Conservation (phyloP, 169 alveolate species). For the Eimeria falciformis region DNA sequence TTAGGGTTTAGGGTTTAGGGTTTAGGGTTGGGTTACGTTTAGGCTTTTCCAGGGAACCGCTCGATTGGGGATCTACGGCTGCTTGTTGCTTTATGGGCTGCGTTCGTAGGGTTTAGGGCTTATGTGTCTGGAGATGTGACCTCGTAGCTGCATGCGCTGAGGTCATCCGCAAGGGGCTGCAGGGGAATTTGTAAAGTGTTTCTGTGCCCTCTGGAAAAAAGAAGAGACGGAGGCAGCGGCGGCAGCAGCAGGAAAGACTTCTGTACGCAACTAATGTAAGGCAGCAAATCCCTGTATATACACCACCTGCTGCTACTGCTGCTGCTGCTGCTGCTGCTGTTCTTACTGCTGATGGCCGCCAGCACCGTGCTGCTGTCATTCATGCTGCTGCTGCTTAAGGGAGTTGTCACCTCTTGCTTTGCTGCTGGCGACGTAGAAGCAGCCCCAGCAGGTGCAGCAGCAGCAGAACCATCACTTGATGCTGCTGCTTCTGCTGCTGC, state of each 20-base stretch:
- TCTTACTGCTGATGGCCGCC: neutral
- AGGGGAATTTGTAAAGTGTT: constrained; percentile 72
- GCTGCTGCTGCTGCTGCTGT: neutral
- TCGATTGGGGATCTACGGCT: too few relatives aligned
- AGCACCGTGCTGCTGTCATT: neutral
- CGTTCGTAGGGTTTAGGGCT: too few relatives aligned
- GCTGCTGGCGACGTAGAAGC: neutral
- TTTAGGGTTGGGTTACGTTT: too few relatives aligned
- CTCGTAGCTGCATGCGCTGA: constrained; percentile 86
- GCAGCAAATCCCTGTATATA: neutral
- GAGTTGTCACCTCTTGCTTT: neutral
- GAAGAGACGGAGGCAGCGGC: constrained; percentile 29
- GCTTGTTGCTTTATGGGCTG: too few relatives aligned
- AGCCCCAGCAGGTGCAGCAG: neutral
- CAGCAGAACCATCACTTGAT: too few relatives aligned
- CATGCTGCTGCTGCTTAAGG: neutral
- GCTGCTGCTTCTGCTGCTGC: neutral
- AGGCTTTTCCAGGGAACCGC: too few relatives aligned
- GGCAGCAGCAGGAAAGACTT: constrained; percentile 21
- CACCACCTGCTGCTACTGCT: neutral
- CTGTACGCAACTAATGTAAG: constrained; percentile 1
- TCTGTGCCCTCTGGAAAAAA: constrained; percentile 24
- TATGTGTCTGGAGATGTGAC: too few relatives aligned
- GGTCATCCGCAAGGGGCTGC: constrained; percentile 84
- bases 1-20: too few relatives aligned